phyloP scores from a whole-genome alignment of 495 filamentous ascomycete genomes.

The Massariosphaeria phaeospora region DNA sequence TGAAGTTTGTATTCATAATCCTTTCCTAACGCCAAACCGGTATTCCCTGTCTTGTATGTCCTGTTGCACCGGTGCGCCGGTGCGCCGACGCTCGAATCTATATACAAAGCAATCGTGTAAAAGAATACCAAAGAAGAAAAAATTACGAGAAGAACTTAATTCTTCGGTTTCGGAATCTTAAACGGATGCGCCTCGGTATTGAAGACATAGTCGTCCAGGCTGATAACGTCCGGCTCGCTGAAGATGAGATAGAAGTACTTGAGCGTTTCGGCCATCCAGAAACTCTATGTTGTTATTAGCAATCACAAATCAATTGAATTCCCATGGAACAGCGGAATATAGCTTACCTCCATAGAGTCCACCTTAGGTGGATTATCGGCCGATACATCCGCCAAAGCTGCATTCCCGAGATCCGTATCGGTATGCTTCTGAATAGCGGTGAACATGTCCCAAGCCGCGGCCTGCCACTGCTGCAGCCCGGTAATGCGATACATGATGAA shows the following conservation, averaged over 20 bases:
- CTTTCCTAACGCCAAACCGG: too few relatives aligned
- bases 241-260: conserved; percentile 41
- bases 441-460: conserved; percentile 78
- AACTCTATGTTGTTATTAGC: conserved; percentile 40
- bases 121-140: too few relatives aligned
- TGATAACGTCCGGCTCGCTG: conserved; percentile 35
- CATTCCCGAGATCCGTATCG: conserved; percentile 54
- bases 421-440: conserved; percentile 57
- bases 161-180: conserved; percentile 26
- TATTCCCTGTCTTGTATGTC: too few relatives aligned
- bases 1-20: too few relatives aligned
- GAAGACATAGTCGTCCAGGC: conserved; percentile 38
- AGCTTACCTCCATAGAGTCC: conserved; percentile 33
- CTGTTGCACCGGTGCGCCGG: too few relatives aligned
- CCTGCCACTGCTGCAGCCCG: conserved; percentile 59
- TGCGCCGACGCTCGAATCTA: too few relatives aligned
- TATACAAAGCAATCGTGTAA: too few relatives aligned
- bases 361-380: conserved; percentile 24
- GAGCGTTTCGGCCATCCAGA: conserved; percentile 73
- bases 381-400: conserved; percentile 59
- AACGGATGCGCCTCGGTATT: conserved; percentile 40
- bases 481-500: conserved; percentile 76
- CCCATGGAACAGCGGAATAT: not conserved
- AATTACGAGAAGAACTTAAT: too few relatives aligned
- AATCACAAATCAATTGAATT: not conserved